Conservation (phyloP, 179 eudicot genomes). For the Corrigiola litoralis region DNA sequence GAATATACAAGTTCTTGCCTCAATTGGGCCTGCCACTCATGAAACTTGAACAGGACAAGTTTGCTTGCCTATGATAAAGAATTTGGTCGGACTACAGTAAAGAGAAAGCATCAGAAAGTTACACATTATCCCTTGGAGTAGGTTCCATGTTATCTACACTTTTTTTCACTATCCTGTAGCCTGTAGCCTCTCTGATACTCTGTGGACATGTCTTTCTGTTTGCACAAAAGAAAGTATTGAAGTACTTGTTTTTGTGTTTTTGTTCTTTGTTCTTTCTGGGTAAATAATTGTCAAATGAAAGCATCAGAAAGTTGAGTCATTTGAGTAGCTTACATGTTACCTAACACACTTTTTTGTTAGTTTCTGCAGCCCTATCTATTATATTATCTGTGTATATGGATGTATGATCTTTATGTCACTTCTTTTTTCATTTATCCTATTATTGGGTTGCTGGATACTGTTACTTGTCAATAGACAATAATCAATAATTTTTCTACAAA, state of each 20-base stretch:
- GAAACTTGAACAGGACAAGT: conserved; percentile 25
- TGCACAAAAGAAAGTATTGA: conserved; percentile 10
- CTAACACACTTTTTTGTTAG: conserved; percentile 10
- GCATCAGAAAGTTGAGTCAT: conserved; percentile 21
- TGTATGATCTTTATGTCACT: conserved; percentile 3
- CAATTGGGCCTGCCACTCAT: conserved; percentile 28
- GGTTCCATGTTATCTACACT: conserved; percentile 37
- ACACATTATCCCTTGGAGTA: conserved; percentile 27
- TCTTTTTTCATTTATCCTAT: no score
- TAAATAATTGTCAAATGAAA: conserved; percentile 27
- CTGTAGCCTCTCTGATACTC: neutral
- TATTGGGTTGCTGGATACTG: no score
- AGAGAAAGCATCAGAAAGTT: conserved; percentile 37
- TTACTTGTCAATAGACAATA: no score
- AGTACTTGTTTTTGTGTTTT: conserved; percentile 3
- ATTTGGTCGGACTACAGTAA: conserved; percentile 32
- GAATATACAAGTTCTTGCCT: conserved; percentile 1
- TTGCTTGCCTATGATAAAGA: conserved; percentile 33
- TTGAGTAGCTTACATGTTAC: conserved; percentile 37
- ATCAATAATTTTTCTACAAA: no score
- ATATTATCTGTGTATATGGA: neutral
- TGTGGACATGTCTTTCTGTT: conserved; percentile 9
- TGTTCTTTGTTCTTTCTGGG: neutral
- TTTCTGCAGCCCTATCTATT: conserved; percentile 5
- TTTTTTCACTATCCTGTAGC: conserved; percentile 9